These are phyloP conservation scores for Chlorella sp. DNA, from an alignment of 139 green algal species.

Conservation along the genomic window DNA sequence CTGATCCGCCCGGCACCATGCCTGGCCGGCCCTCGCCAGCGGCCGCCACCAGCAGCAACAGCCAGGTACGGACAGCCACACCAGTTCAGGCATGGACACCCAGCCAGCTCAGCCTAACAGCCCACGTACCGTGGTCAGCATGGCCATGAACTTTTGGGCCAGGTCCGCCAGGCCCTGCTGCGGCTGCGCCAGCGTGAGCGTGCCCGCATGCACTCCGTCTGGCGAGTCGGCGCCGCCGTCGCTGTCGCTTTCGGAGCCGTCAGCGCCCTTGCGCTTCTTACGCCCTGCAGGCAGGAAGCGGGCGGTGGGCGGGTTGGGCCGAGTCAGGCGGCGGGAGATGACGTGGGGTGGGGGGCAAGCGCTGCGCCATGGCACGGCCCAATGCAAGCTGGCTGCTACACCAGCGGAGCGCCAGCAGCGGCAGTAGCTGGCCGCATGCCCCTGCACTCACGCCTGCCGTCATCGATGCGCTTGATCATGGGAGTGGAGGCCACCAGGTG, in stretches of 20 bases:
- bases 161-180: conserved; percentile 42
- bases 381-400: too few species aligned
- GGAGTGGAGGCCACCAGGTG: conserved; percentile 54
- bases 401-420: neutral
- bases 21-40: too few species aligned
- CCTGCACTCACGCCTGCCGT: conserved; percentile 32
- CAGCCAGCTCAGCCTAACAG: neutral
- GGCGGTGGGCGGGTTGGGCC: conserved; percentile 11
- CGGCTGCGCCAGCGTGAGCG: conserved; percentile 24
- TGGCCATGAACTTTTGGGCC: conserved; percentile 41
- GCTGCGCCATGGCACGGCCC: too few species aligned
- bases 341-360: too few species aligned
- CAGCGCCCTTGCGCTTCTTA: conserved; percentile 45
- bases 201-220: neutral
- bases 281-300: conserved; percentile 31
- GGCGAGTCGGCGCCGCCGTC: neutral
- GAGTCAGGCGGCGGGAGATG: neutral
- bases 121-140: conserved; percentile 32
- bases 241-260: conserved; percentile 15
- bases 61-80: too few species aligned
- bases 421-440: neutral
- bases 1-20: neutral
- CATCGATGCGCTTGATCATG: conserved; percentile 49
- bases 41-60: neutral
- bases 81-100: too few species aligned